Base-by-base conservation (phyloP, 192 early-diverging fungal genomes). In the Rhizophagus prolifer region DNA sequence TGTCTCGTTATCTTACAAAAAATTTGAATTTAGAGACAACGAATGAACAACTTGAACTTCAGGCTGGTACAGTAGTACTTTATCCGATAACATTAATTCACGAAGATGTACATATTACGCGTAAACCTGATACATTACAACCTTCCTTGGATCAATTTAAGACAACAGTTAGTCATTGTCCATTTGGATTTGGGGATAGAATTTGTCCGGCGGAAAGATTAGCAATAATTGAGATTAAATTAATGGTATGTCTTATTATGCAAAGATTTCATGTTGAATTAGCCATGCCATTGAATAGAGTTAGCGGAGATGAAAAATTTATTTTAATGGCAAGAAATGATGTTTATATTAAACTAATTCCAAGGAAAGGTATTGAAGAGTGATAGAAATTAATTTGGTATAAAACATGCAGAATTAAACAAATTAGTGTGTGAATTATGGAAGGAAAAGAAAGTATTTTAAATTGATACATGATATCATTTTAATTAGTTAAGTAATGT, bases 251-350 rank as follows among this genome's bases (percentile, higher is more conserved):
- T 19, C 34, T 66, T 28, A 66, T 66, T 66, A 66, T 66, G 64
- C 64, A 66, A 36, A 66, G 34, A 13, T 66, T 66, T 66, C 14
- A 66, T 66, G 64, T 66, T 19, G 64, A 66, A 12, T 30, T 66
- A 21, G 23, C 64, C 25, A 26, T 66, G 26, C 64, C 64, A 34
- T 28, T 36, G 14, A 36, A 12, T 8, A 66, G 28, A n/a, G 64
- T 66, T 66, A n/a, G 19, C 2, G 26, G 34, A 36, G 26, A 19
- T 36, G 64, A 66, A 26, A 66, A 36, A 36, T 66, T 66, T 12
- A n/a, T 66, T 66, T 36, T 66, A 21, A 66, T 66, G 64, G 64
- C 64, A 34, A 66, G 34, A 66, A 36, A 66, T 66, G 64, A 66
- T 28, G 31, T 66, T 21, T 36, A 28, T 66, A 28, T 66, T 28